A percentile compares a stretch with the other conserved stretches of the same genome.
Evolutionary conservation across 495 filamentous ascomycete genomes (phyloP).

Genomic region (Rhizodiscina lignyota): DNA sequence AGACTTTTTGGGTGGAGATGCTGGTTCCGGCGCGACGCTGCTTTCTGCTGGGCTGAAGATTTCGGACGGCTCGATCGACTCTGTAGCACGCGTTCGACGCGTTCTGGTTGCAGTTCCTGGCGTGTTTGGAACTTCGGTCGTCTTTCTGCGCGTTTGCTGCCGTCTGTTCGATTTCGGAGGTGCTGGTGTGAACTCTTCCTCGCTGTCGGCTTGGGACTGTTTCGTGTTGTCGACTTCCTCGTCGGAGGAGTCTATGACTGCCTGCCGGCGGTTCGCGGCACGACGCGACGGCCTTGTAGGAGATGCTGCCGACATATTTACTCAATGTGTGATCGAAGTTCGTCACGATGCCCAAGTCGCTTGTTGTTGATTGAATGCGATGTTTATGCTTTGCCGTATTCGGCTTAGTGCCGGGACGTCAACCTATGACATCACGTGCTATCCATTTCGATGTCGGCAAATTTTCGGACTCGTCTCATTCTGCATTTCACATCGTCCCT

Average conservation of each 20-base stretch:
- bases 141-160: constrained; percentile 38
- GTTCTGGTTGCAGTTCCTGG: constrained; percentile 16
- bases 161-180: constrained; percentile 29
- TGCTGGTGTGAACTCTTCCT: constrained; percentile 67
- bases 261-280: constrained; percentile 48
- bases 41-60: constrained; percentile 41
- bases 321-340: no score
- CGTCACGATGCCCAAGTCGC: no score
- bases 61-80: constrained; percentile 41
- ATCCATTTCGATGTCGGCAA: no score
- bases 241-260: constrained; percentile 59
- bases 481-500: no score
- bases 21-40: constrained; percentile 35
- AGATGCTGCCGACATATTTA: constrained; percentile 39
- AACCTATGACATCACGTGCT: no score
- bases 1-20: constrained; percentile 46
- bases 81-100: constrained; percentile 21
- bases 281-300: constrained; percentile 61
- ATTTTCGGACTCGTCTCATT: no score
- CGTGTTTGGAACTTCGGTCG: constrained; percentile 33
- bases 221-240: constrained; percentile 45
- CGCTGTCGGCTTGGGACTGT: constrained; percentile 30
- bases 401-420: no score
- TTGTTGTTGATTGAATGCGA: no score
- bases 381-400: no score